These are phyloP conservation scores for Sclerotiophoma versabilis DNA, from an alignment of 2,329 filamentous ascomycete species.

Conservation along the genomic window DNA sequence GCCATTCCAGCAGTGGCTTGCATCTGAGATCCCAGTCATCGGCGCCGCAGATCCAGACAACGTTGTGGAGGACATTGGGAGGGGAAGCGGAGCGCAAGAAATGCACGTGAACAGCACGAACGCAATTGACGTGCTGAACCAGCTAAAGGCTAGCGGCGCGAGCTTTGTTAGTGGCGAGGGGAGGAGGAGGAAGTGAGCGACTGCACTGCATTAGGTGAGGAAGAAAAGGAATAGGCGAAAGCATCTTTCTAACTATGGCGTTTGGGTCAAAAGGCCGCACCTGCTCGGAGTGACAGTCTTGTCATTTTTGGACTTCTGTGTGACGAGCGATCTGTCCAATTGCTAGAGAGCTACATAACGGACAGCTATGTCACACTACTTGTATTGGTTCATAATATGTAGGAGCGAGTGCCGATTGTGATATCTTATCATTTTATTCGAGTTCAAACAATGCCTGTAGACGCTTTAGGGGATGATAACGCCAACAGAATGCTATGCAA, in stretches of 20 bases:
- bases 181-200: constrained; percentile 43
- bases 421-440: background rate
- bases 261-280: background rate
- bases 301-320: background rate
- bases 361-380: background rate
- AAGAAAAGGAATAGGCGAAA: background rate
- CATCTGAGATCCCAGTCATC: constrained; percentile 70
- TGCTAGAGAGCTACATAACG: no score
- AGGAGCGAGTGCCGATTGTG: background rate
- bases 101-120: constrained; percentile 41
- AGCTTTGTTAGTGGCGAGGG: constrained; percentile 38
- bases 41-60: constrained; percentile 69
- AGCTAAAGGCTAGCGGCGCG: constrained; percentile 44
- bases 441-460: background rate
- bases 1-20: constrained; percentile 81
- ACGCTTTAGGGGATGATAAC: constrained; percentile 3
- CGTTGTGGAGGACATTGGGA: constrained; percentile 54
- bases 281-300: background rate
- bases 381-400: background rate
- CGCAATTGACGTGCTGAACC: constrained; percentile 45
- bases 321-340: background rate
- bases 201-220: background rate
- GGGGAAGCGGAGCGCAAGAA: constrained; percentile 40
- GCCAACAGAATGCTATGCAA: constrained; percentile 3
- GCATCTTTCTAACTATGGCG: background rate